These are phyloP conservation scores for Plasmodium ovale DNA, from an alignment of 169 alveolate genomes.

Conservation along the genomic window DNA sequence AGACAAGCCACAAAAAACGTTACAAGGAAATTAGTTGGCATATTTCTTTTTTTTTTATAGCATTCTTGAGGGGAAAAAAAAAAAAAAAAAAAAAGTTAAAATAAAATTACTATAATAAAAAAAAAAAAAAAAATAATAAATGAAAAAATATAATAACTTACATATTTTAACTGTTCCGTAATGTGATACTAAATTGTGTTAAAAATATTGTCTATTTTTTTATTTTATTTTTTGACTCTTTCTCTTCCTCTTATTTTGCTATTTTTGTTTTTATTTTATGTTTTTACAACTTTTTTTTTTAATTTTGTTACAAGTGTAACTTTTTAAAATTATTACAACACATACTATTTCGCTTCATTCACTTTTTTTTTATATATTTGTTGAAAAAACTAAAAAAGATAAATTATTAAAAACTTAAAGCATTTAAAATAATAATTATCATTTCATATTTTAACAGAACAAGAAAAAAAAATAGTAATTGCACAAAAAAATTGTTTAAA, in stretches of 20 bases:
- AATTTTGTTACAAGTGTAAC: background rate
- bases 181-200: background rate
- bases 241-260: too few relatives aligned
- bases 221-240: background rate
- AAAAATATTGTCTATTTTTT: slow-evolving; percentile 11
- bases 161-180: slow-evolving; percentile 14
- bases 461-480: background rate
- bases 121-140: background rate
- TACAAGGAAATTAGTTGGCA: slow-evolving; percentile 35
- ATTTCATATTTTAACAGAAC: background rate
- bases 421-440: background rate
- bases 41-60: slow-evolving; percentile 37
- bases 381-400: too few relatives aligned
- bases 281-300: slow-evolving; percentile 1
- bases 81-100: background rate
- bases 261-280: slow-evolving; percentile 1
- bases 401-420: background rate
- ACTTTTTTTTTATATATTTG: background rate
- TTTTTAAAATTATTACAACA: background rate
- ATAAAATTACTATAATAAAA: background rate
- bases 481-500: background rate
- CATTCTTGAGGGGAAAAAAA: slow-evolving; percentile 32
- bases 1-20: slow-evolving; percentile 28
- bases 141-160: background rate
- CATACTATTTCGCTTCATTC: background rate